These are phyloP conservation scores for Mangifera indica DNA, from an alignment of 345 rosid genomes.

Conservation along the genomic window DNA sequence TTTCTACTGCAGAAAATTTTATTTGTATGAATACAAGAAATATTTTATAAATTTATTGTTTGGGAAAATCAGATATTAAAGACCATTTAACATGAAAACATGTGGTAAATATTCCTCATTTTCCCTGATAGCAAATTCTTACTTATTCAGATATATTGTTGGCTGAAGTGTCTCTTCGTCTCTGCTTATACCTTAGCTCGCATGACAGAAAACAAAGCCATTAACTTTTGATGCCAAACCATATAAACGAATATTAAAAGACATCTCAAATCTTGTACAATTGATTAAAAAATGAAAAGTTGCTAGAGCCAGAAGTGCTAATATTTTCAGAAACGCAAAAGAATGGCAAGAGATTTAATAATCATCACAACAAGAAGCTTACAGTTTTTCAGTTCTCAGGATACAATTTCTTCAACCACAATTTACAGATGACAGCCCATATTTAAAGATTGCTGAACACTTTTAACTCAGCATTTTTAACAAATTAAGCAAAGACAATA, in stretches of 20 bases:
- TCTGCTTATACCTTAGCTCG: slow-evolving; percentile 60
- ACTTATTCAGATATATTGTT: slow-evolving; percentile 83
- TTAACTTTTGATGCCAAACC: slow-evolving; percentile 16
- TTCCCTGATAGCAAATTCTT: slow-evolving; percentile 30
- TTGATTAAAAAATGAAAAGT: neutral
- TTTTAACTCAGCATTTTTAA: neutral
- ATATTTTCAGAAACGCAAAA: neutral
- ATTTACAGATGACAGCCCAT: neutral
- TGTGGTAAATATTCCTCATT: neutral
- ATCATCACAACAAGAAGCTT: neutral
- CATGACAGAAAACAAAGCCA: slow-evolving; percentile 14
- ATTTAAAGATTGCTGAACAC: neutral
- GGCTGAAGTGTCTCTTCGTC: slow-evolving; percentile 88
- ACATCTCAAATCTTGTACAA: neutral
- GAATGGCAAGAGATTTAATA: neutral
- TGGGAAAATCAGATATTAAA: neutral
- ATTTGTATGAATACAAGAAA: neutral
- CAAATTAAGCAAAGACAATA: neutral
- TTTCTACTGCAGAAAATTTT: neutral
- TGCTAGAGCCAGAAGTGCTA: neutral
- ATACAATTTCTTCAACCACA: neutral
- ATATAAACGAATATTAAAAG: neutral
- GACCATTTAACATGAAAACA: neutral
- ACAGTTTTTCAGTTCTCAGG: neutral
- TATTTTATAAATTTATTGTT: neutral